These are phyloP conservation scores for Diaporthe caulivora DNA, from an alignment of 2,329 filamentous ascomycete species.

Conservation along the genomic window DNA sequence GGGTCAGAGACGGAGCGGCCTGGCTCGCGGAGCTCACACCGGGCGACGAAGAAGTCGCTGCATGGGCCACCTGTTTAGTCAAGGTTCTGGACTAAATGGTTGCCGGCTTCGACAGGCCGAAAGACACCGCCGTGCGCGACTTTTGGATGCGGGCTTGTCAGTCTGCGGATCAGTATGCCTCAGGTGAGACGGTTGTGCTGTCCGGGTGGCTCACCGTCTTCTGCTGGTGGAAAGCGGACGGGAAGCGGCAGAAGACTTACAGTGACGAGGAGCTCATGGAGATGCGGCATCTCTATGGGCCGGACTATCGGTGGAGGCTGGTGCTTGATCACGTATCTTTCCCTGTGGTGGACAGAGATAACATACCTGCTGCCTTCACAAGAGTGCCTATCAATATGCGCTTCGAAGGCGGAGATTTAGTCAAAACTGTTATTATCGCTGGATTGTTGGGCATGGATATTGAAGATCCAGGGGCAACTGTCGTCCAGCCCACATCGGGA, in stretches of 20 bases:
- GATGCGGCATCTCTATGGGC: background rate
- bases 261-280: constrained; percentile 41
- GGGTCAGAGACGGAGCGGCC: constrained; percentile 38
- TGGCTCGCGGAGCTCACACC: constrained; percentile 34
- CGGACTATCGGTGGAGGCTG: background rate
- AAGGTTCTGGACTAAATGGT: constrained; percentile 47
- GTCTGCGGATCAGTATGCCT: constrained; percentile 46
- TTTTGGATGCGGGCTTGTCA: constrained; percentile 49
- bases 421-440: background rate
- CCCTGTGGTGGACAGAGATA: background rate
- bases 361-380: background rate
- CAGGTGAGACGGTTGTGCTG: constrained; percentile 45
- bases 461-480: background rate
- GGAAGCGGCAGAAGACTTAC: constrained; percentile 19
- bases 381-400: background rate
- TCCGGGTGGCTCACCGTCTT: constrained; percentile 51
- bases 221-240: constrained; percentile 49
- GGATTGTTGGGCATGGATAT: background rate
- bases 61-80: constrained; percentile 41
- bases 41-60: constrained; percentile 23
- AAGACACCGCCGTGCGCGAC: constrained; percentile 33
- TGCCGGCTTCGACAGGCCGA: constrained; percentile 45
- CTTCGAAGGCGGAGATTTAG: background rate
- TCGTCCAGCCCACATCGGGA: background rate
- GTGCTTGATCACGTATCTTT: background rate